Evolutionary conservation across 2,329 filamentous ascomycete species (phyloP).

Genomic region (Aspergillus sp.): DNA sequence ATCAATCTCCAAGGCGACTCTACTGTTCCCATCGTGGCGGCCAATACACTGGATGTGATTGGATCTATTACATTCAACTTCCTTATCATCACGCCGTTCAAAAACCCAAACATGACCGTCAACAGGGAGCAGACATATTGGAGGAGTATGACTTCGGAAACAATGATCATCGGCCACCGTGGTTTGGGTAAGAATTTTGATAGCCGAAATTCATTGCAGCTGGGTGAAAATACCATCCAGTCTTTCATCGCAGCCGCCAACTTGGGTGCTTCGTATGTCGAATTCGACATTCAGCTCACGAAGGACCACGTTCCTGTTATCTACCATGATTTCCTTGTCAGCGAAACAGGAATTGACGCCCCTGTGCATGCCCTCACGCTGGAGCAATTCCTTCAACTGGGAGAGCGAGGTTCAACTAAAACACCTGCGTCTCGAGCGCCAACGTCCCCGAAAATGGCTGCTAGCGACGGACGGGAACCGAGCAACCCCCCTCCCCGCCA

Average conservation of each 20-base stretch:
- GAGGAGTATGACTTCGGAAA: conserved; percentile 78
- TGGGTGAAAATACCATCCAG: conserved; percentile 92
- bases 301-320: conserved; percentile 98
- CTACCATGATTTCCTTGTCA: conserved; percentile 97
- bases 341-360: conserved; percentile 94
- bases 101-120: conserved; percentile 89
- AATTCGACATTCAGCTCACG: conserved; percentile 91
- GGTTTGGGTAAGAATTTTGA: conserved; percentile 87
- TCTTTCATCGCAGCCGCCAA: conserved; percentile 97
- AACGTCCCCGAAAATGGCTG: conserved; percentile 36
- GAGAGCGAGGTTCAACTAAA: conserved; percentile 53
- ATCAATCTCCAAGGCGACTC: conserved; percentile 91
- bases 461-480: conserved; percentile 13
- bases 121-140: conserved; percentile 92
- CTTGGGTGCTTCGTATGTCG: conserved; percentile 72
- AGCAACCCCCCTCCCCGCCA: conserved; percentile 29
- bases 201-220: conserved; percentile 80
- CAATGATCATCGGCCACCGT: conserved; percentile 75
- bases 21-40: conserved; percentile 84
- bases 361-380: conserved; percentile 93
- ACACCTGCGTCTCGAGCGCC: conserved; percentile 38
- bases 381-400: conserved; percentile 88
- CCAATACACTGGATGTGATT: conserved; percentile 81
- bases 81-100: conserved; percentile 88
- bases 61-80: conserved; percentile 97